Conservation (phyloP, 2,329 filamentous ascomycete species). For the Nectriaceae sp. region DNA sequence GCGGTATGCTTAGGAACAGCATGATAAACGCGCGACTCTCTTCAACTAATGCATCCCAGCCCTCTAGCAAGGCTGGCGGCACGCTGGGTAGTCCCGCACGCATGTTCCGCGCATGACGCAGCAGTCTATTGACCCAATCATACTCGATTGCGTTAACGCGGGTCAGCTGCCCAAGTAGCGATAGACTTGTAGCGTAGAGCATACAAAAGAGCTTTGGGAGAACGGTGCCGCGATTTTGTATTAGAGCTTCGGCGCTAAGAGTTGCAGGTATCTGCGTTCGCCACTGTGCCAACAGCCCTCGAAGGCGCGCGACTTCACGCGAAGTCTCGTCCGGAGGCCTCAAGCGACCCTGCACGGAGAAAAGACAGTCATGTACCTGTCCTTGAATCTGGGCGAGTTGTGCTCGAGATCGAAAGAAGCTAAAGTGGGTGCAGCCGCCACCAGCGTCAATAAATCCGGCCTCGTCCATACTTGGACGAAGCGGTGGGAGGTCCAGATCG, state of each 20-base stretch:
- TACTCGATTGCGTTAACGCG: conserved; percentile 2
- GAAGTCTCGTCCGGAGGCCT: neutral
- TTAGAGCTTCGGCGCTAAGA: neutral
- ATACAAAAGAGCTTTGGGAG: conserved; percentile 5
- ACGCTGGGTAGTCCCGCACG: rapidly evolving
- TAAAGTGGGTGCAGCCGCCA: neutral
- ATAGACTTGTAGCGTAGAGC: conserved; percentile 9
- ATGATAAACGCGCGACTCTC: conserved; percentile 6
- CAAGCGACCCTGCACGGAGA: neutral
- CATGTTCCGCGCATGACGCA: neutral
- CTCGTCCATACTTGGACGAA: neutral
- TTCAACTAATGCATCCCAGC: conserved; percentile 9
- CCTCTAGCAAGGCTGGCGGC: neutral
- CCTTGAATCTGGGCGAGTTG: conserved; percentile 19
- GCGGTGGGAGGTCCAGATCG: conserved; percentile 7
- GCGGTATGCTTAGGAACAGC: neutral
- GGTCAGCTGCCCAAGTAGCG: neutral
- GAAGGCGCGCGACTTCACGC: neutral
- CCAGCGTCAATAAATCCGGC: neutral
- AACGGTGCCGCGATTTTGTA: neutral
- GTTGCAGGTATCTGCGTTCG: neutral
- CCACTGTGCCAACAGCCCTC: conserved; percentile 9
- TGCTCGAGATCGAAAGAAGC: conserved; percentile 8
- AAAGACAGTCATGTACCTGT: conserved; percentile 7
- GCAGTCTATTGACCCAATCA: conserved; percentile 2